Evolutionary conservation across 73 alveolate genomes (phyloP).

Genomic region (Blepharisma japonicum): DNA sequence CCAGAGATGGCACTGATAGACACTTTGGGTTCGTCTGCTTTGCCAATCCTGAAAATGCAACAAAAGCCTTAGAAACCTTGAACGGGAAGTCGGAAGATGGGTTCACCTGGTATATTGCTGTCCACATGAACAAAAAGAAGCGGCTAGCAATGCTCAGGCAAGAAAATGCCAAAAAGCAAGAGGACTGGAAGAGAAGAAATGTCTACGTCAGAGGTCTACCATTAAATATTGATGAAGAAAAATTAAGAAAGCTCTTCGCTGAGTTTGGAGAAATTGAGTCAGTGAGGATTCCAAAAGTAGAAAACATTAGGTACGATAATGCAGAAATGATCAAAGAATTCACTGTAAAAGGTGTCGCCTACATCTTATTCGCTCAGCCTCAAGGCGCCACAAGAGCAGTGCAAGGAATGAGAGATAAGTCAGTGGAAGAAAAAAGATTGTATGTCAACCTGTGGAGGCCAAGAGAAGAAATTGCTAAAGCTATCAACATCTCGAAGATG

Average conservation of each 20-base stretch:
- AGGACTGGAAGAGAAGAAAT: constrained; percentile 13
- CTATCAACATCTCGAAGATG: not conserved
- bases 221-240: not conserved
- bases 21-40: constrained; percentile 17
- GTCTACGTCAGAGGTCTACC: not conserved
- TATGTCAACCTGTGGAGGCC: not conserved
- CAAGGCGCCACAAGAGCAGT: not conserved
- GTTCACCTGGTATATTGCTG: not conserved
- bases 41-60: constrained; percentile 20
- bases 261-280: constrained; percentile 1
- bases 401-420: not conserved
- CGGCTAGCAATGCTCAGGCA: not conserved
- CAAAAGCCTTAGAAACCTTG: not conserved
- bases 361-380: not conserved
- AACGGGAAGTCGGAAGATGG: not conserved
- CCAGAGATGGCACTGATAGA: constrained; percentile 24
- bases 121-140: not conserved
- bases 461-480: not conserved
- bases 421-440: not conserved
- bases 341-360: not conserved
- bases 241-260: not conserved
- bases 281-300: not conserved
- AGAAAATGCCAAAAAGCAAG: not conserved
- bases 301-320: not conserved
- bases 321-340: not conserved